Evolutionary conservation across 306 rosid species (phyloP), one percentile per base, ranked within the genome.

Genomic region (Quercus bicolor): DNA sequence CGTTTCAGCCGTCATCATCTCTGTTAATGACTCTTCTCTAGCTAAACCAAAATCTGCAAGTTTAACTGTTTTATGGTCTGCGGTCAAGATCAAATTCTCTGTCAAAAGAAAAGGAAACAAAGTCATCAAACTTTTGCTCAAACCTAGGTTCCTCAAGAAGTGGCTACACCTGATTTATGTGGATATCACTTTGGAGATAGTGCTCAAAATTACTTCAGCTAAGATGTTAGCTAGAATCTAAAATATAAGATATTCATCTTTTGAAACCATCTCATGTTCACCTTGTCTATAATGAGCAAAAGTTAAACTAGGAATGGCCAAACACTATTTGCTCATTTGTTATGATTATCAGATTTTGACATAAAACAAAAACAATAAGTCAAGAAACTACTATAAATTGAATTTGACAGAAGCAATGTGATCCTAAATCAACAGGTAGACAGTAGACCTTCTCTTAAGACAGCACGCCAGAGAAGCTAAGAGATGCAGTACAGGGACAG

Each of bases 1-100:
- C 0, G 98, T 92, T 86, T 94, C 98, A 19, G 98, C 98, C 2
- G 98, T 94, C 98, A 94, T 94, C 98, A 92, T 94, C 85, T 92
- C 98, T 29, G 97, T 89, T 70, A 94, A 86, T 0, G 98, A 87
- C 85, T 94, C 98, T 82, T 94, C 98, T 84, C 98, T 94, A 70
- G 98, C 98, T 55, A 94, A 87, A 68, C 98, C 98, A 78, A 94
- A 92, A 78, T 94, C 98, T 15, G 92, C 92, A 73, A 94, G 97
- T 77, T 94, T 94, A 72, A 94, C 92, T 4, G 92, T 89, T 84
- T 72, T 92, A 64, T 89, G 90, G 85, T 94, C 97, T 55, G 82
- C 97, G 0, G 97, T 91, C 87, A 92, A 84, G 68, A 92, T 86
- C 88, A 94, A 83, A 82, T 94, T 94, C 84, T 94, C 98, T 94